A percentile compares a stretch with the other conserved stretches of the same genome.
These are phyloP conservation scores for Mycena latifolia DNA, from an alignment of 768 basidiomycete genomes.

Conservation along the genomic window DNA sequence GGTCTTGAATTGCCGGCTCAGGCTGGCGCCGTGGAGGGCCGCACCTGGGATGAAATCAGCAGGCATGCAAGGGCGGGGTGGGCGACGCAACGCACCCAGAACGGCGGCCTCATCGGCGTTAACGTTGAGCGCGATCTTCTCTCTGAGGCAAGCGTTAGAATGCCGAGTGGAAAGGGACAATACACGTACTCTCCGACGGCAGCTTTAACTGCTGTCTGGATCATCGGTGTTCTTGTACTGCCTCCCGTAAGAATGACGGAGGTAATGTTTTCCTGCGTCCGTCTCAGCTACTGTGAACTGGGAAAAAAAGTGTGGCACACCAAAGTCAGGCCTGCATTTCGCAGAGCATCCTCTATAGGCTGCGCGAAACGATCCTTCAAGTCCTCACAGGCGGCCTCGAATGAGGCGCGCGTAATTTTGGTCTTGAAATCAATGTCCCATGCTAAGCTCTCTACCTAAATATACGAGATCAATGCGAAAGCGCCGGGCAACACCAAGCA, in stretches of 20 bases:
- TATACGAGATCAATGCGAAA: constrained; percentile 16
- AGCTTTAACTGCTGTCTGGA: constrained; percentile 83
- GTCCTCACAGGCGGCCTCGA: constrained; percentile 82
- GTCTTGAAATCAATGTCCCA: constrained; percentile 93
- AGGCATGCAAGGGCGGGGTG: neutral
- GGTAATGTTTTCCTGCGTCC: constrained; percentile 78
- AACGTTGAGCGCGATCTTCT: constrained; percentile 93
- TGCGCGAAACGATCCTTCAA: constrained; percentile 71
- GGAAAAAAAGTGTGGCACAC: constrained; percentile 47
- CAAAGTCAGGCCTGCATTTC: constrained; percentile 73
- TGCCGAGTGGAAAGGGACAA: neutral
- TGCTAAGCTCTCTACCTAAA: constrained; percentile 86
- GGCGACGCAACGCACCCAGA: constrained; percentile 59
- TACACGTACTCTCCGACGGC: constrained; percentile 81
- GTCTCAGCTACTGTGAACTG: constrained; percentile 11
- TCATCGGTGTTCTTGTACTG: constrained; percentile 89
- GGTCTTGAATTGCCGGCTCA: constrained; percentile 93
- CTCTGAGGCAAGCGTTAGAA: constrained; percentile 49
- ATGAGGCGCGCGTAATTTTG: constrained; percentile 80
- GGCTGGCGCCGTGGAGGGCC: constrained; percentile 89
- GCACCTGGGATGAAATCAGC: constrained; percentile 52
- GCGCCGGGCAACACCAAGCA: constrained; percentile 1
- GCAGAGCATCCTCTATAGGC: constrained; percentile 83
- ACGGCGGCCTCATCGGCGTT: constrained; percentile 98
- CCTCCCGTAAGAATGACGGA: constrained; percentile 97